phyloP scores from a whole-genome alignment of 2,329 filamentous ascomycete genomes.

The Fusarium subtropicale region DNA sequence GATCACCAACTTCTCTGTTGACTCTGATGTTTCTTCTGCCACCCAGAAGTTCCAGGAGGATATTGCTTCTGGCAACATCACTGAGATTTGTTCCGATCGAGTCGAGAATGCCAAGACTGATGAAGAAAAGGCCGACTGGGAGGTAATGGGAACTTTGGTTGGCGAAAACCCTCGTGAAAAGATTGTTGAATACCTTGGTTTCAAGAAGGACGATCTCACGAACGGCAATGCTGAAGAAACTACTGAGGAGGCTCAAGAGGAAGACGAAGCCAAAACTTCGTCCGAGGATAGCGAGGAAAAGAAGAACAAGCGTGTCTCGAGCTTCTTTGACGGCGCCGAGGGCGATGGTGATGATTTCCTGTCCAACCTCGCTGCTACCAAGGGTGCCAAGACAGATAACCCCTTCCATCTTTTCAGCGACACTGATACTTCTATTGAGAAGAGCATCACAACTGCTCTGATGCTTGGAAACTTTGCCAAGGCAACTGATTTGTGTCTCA shows the following conservation, averaged over 20 bases:
- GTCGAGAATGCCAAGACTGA: slow-evolving; percentile 81
- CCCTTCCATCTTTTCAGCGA: slow-evolving; percentile 92
- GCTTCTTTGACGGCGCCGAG: slow-evolving; percentile 78
- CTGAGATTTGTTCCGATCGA: slow-evolving; percentile 82
- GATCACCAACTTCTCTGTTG: slow-evolving; percentile 89
- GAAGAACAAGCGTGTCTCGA: slow-evolving; percentile 74
- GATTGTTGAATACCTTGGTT: slow-evolving; percentile 91
- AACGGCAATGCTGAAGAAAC: slow-evolving; percentile 60
- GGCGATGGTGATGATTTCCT: slow-evolving; percentile 87
- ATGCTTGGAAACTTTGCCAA: slow-evolving; percentile 92
- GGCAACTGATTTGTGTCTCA: slow-evolving; percentile 87
- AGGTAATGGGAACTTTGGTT: slow-evolving; percentile 89
- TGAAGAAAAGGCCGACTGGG: slow-evolving; percentile 96
- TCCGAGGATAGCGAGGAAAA: slow-evolving; percentile 51
- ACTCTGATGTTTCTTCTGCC: slow-evolving; percentile 83
- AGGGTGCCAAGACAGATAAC: slow-evolving; percentile 91
- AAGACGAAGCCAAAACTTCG: slow-evolving; percentile 43
- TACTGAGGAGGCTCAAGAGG: slow-evolving; percentile 40
- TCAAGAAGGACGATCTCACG: slow-evolving; percentile 69
- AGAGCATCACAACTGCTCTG: slow-evolving; percentile 85
- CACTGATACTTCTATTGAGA: slow-evolving; percentile 85
- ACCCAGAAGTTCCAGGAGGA: slow-evolving; percentile 90
- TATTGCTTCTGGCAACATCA: slow-evolving; percentile 80
- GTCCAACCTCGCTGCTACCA: slow-evolving; percentile 84
- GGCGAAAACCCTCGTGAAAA: slow-evolving; percentile 86